Evolutionary conservation across 306 rosid genomes (phyloP), one percentile per base, ranked within the genome.

Genomic region (Delonix regia): DNA sequence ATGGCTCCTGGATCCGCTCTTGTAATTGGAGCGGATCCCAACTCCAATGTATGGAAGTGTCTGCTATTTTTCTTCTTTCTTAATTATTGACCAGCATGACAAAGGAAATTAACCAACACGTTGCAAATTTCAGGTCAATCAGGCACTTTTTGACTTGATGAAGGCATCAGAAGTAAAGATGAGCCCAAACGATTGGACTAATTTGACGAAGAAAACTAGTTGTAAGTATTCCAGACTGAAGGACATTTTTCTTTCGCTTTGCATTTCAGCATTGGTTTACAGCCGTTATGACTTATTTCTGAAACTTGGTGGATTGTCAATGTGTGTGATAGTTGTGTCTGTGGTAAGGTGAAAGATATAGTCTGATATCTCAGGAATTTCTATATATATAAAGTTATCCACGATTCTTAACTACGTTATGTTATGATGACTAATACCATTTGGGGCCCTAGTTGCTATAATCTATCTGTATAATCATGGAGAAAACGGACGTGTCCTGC

Each of bases 111-210:
- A 65, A 78, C 59, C 71, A 33, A 77, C 38, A 24, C 33, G 55
- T 55, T 78, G 56, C 13, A 64, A 81, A 74, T 34, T 82, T 81
- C 91, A 95, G 99, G 98, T 96, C 69, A 96, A 93, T 75, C 89
- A 87, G 88, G 93, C 98, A 76, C 88, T 96, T 18, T 55, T 83
- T 62, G 97, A 96, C 55, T 78, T 96, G 81, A 91, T 96, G 51
- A 81, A 79, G 81, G 96, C 98, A 81, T 85, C 99, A 47, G 86
- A 84, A 85, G 78, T 51, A 73, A 87, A 83, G 81, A 79, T 80
- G 69, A 87, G 55, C 13, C 94, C 93, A 44, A 85, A 80, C 19
- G 97, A 88, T n/a, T 96, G 99, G 99, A 91, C 96, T 70, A 91
- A 96, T 88, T 71, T 96, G 83, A 84, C 89, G 25, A 84, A 79